Evolutionary conservation across 2,329 filamentous ascomycete genomes (phyloP).

Genomic region (Leptodontidium sp.): DNA sequence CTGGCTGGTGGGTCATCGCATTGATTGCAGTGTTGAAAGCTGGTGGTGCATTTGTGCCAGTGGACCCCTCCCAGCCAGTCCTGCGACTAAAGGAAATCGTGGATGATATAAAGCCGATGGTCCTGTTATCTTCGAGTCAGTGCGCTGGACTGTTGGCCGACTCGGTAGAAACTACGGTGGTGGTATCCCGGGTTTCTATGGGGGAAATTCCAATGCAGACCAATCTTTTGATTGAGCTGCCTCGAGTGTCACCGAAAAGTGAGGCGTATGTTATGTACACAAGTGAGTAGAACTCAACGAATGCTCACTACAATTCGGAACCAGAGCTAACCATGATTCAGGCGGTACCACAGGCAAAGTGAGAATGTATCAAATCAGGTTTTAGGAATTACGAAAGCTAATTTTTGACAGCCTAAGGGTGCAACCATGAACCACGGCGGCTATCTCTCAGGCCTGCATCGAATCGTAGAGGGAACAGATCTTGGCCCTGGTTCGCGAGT

Average conservation of each 20-base stretch:
- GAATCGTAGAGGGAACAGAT: constrained; percentile 2
- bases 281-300: background rate
- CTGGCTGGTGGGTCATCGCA: constrained; percentile 40
- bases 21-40: constrained; percentile 43
- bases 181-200: background rate
- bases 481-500: constrained; percentile 21
- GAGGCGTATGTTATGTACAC: constrained; percentile 19
- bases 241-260: constrained; percentile 6
- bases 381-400: constrained; percentile 21
- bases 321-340: background rate
- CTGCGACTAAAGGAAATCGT: constrained; percentile 21
- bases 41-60: constrained; percentile 44
- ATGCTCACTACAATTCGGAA: background rate
- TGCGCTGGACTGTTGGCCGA: background rate
- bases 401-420: constrained; percentile 33
- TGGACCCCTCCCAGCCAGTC: constrained; percentile 34
- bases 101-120: background rate
- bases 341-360: constrained; percentile 16
- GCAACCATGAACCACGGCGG: constrained; percentile 28
- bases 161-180: constrained; percentile 9
- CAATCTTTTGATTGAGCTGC: background rate
- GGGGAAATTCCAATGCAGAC: background rate
- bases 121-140: constrained; percentile 4
- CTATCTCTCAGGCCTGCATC: constrained; percentile 19
- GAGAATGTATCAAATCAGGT: constrained; percentile 19